A percentile compares a stretch with the other conserved stretches of the same genome.
phyloP scores from a whole-genome alignment of 2,329 filamentous ascomycete genomes.

The Paecilomyces sp. region DNA sequence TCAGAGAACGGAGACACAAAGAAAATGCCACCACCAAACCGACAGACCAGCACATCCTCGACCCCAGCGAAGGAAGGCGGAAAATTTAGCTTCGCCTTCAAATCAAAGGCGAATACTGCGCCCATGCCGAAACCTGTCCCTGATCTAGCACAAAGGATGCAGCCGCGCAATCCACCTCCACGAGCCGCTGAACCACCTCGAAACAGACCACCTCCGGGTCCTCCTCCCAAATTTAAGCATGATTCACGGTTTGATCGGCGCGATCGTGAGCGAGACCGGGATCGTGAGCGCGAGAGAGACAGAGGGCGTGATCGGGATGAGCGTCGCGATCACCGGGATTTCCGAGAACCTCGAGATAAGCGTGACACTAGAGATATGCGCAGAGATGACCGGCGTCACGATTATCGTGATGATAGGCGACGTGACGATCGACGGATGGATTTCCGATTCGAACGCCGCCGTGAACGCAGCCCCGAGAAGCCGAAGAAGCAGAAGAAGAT shows the following conservation, averaged over 20 bases:
- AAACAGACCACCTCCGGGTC: conserved; percentile 31
- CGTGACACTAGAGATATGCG: conserved; percentile 26
- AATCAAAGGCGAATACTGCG: conserved; percentile 60
- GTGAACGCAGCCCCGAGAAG: conserved; percentile 38
- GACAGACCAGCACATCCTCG: conserved; percentile 49
- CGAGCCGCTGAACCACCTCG: conserved; percentile 26
- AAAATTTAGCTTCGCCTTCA: conserved; percentile 93
- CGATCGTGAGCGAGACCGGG: conserved; percentile 31
- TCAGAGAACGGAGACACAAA: conserved; percentile 32
- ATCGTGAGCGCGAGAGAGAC: conserved; percentile 22
- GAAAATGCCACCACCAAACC: conserved; percentile 50
- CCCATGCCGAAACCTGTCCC: conserved; percentile 46
- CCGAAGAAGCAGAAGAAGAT: conserved; percentile 59
- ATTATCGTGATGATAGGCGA: conserved; percentile 32
- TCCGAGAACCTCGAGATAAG: conserved; percentile 19
- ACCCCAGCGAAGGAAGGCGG: conserved; percentile 45
- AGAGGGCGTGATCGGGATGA: conserved; percentile 13
- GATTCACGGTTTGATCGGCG: conserved; percentile 36
- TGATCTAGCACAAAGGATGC: conserved; percentile 43
- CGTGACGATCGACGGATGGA: conserved; percentile 26
- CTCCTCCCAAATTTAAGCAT: conserved; percentile 32
- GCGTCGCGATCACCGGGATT: conserved; percentile 28
- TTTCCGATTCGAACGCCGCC: conserved; percentile 40
- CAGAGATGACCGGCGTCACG: conserved; percentile 34
- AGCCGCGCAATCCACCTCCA: conserved; percentile 30